Conservation (phyloP, 805 yeast genomes). For the Saccharomycopsis sp. region DNA sequence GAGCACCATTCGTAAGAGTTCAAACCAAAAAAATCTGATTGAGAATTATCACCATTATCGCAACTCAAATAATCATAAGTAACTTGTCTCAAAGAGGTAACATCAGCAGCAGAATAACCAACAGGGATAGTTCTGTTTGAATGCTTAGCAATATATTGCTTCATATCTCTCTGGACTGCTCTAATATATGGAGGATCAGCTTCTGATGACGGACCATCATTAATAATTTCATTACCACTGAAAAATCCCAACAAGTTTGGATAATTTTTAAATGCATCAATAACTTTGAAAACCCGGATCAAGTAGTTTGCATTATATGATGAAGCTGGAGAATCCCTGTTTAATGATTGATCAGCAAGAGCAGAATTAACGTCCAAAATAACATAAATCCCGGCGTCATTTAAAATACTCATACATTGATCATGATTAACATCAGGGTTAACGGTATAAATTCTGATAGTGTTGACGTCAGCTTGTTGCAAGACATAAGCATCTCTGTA, state of each 20-base stretch:
- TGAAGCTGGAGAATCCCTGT: constrained; percentile 63
- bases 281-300: constrained; percentile 73
- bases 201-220: constrained; percentile 61
- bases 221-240: constrained; percentile 88
- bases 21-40: constrained; percentile 87
- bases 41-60: constrained; percentile 48
- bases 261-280: constrained; percentile 77
- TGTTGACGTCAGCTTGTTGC: constrained; percentile 77
- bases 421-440: constrained; percentile 85
- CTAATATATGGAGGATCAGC: constrained; percentile 72
- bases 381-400: constrained; percentile 87
- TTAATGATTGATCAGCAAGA: constrained; percentile 52
- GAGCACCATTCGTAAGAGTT: constrained; percentile 97
- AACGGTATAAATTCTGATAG: constrained; percentile 74
- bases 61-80: constrained; percentile 81
- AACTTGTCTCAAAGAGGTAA: constrained; percentile 56
- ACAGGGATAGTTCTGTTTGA: constrained; percentile 78
- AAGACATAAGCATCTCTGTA: constrained; percentile 74
- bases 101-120: constrained; percentile 95
- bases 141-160: constrained; percentile 63
- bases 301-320: constrained; percentile 68
- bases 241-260: constrained; percentile 84
- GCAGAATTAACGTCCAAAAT: constrained; percentile 82
- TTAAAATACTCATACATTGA: constrained; percentile 83
- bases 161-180: constrained; percentile 90